Conservation (phyloP, 345 rosid genomes). For the Microthlaspi erraticum region DNA sequence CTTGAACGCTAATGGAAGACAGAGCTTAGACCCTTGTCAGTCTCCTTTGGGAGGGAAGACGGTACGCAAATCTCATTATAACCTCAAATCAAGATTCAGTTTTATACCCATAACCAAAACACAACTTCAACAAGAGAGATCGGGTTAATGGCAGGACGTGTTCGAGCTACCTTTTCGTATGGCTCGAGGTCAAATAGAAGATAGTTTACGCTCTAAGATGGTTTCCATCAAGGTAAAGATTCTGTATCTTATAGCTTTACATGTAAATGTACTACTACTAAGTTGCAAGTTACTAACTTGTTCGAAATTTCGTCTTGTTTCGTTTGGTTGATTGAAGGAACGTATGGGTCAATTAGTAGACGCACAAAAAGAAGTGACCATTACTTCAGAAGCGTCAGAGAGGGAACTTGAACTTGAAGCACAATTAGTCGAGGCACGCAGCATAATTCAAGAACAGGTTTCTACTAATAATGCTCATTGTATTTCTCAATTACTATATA, state of each 20-base stretch:
- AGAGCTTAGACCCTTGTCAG: constrained; percentile 64
- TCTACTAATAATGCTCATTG: not conserved
- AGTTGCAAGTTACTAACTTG: constrained; percentile 3
- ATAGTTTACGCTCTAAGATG: constrained; percentile 90
- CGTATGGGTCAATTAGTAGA: constrained; percentile 87
- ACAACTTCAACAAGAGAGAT: not conserved
- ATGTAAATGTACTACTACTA: not conserved
- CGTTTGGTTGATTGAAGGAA: constrained; percentile 38
- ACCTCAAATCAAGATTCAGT: constrained; percentile 11
- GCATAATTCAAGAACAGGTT: constrained; percentile 99
- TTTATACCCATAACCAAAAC: not conserved
- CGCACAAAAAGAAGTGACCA: constrained; percentile 87
- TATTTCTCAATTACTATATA: not conserved
- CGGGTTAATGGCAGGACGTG: constrained; percentile 62
- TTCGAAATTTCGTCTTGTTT: not conserved
- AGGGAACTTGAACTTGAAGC: constrained; percentile 99
- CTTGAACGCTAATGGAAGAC: constrained; percentile 77
- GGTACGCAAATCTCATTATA: constrained; percentile 49
- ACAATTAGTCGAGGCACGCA: constrained; percentile 97
- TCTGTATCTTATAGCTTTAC: constrained; percentile 8
- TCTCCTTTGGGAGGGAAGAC: constrained; percentile 99
- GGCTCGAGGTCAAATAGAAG: constrained; percentile 98
- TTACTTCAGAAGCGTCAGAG: constrained; percentile 93
- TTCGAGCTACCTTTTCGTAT: constrained; percentile 91
- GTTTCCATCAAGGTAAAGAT: constrained; percentile 79